phyloP scores from a whole-genome alignment of 495 filamentous ascomycete species.

The Parmelia sp. region DNA sequence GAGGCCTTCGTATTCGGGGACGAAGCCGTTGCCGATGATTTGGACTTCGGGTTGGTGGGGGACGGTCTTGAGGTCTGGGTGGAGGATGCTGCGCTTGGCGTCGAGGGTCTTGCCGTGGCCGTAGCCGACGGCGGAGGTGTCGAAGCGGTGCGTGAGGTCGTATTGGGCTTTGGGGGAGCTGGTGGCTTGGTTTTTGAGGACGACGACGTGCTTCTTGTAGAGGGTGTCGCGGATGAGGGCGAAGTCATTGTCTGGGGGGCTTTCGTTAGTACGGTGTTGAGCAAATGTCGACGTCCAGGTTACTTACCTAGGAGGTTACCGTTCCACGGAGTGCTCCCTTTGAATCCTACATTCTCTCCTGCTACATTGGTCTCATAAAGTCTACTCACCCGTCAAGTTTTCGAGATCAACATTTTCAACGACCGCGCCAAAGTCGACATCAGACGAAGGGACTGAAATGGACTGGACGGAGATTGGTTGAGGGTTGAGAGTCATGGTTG shows the following conservation, averaged over 20 bases:
- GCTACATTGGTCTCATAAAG: slow-evolving; percentile 8
- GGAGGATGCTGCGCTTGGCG: slow-evolving; percentile 60
- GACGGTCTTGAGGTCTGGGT: slow-evolving; percentile 71
- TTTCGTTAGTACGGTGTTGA: slow-evolving; percentile 11
- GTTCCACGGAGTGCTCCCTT: slow-evolving; percentile 49
- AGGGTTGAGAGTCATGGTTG: slow-evolving; percentile 5
- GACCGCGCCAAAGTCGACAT: slow-evolving; percentile 53
- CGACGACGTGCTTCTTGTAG: slow-evolving; percentile 56
- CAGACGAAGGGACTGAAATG: slow-evolving; percentile 33
- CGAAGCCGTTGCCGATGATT: slow-evolving; percentile 66
- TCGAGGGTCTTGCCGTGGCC: slow-evolving; percentile 68
- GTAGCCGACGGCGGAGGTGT: slow-evolving; percentile 56
- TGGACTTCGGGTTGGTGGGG: slow-evolving; percentile 74
- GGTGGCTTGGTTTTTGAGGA: slow-evolving; percentile 60
- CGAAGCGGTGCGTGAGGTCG: slow-evolving; percentile 62
- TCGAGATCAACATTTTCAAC: slow-evolving; percentile 52
- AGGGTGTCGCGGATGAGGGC: slow-evolving; percentile 51
- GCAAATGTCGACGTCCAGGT: neutral
- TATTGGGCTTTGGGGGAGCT: slow-evolving; percentile 62
- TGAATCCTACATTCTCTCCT: slow-evolving; percentile 16
- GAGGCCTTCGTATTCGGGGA: slow-evolving; percentile 60
- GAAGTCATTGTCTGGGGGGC: slow-evolving; percentile 50
- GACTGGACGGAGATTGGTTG: slow-evolving; percentile 20
- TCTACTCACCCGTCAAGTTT: slow-evolving; percentile 44
- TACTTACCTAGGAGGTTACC: slow-evolving; percentile 51